A percentile compares a stretch with the other conserved stretches of the same genome.
Conservation (phyloP, 1,284 basidiomycete genomes). For the Leccinum subrobustum region DNA sequence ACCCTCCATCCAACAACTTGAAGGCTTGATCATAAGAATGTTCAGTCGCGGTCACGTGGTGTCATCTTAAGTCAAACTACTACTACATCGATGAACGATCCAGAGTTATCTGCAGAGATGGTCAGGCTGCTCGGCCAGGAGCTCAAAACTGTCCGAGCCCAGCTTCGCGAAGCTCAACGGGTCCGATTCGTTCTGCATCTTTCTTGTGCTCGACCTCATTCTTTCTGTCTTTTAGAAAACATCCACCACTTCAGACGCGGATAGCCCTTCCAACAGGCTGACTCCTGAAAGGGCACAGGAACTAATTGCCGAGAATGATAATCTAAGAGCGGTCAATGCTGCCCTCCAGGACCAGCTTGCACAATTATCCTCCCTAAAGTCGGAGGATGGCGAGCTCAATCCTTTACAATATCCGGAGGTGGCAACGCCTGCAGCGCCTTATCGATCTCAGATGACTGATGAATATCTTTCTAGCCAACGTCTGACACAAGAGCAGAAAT, state of each 20-base stretch:
- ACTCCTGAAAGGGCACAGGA: slow-evolving; percentile 8
- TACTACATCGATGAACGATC: neutral
- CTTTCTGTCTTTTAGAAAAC: slow-evolving; percentile 10
- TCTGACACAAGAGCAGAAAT: slow-evolving; percentile 11
- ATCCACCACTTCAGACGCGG: neutral
- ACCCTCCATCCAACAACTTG: slow-evolving; percentile 8
- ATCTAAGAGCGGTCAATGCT: slow-evolving; percentile 23
- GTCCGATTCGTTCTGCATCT: slow-evolving; percentile 4
- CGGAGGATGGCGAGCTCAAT: slow-evolving; percentile 9
- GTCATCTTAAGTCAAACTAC: neutral
- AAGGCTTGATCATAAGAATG: neutral
- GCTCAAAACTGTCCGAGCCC: slow-evolving; percentile 24
- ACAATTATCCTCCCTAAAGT: slow-evolving; percentile 19
- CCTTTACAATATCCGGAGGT: slow-evolving; percentile 9
- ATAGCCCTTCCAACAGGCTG: neutral
- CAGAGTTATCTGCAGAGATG: slow-evolving; percentile 26
- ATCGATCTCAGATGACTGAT: slow-evolving; percentile 4
- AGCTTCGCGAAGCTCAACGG: slow-evolving; percentile 23
- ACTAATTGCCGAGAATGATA: slow-evolving; percentile 17
- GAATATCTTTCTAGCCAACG: slow-evolving; percentile 11
- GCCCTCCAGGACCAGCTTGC: slow-evolving; percentile 12
- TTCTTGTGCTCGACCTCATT: neutral
- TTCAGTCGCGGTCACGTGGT: slow-evolving; percentile 16
- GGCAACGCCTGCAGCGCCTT: neutral
- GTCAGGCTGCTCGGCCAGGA: slow-evolving; percentile 29